phyloP scores from a whole-genome alignment of 192 early-diverging fungal genomes.

The Haplosporangium gracile region DNA sequence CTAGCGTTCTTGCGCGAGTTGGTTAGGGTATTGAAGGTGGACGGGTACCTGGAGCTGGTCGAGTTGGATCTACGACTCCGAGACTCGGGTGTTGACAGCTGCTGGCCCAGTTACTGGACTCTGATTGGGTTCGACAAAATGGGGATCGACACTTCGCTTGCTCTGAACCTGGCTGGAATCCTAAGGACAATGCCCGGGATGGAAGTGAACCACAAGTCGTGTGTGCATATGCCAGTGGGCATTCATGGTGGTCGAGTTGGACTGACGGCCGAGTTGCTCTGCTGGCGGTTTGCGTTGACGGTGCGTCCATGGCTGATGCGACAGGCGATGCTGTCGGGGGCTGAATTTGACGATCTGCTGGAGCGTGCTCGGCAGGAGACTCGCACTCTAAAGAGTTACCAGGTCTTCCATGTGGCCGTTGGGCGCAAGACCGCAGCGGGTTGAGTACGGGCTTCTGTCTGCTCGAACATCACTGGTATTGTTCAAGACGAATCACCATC shows the following conservation, averaged over 20 bases:
- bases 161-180: constrained; percentile 50
- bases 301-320: constrained; percentile 53
- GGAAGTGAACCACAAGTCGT: constrained; percentile 38
- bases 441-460: neutral
- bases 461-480: neutral
- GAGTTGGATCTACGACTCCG: constrained; percentile 43
- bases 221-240: constrained; percentile 49
- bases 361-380: constrained; percentile 46
- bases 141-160: constrained; percentile 49
- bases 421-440: constrained; percentile 29
- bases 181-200: constrained; percentile 49
- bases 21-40: constrained; percentile 43
- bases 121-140: constrained; percentile 53
- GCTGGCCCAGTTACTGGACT: constrained; percentile 57
- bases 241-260: constrained; percentile 49
- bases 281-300: constrained; percentile 33
- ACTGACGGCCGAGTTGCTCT: constrained; percentile 35
- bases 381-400: constrained; percentile 45
- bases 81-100: constrained; percentile 46
- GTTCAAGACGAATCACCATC: neutral
- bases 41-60: constrained; percentile 51
- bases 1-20: constrained; percentile 41
- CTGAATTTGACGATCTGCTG: constrained; percentile 47
- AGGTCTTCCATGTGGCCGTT: constrained; percentile 48
- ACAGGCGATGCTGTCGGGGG: constrained; percentile 52